Evolutionary conservation across 2,329 filamentous ascomycete species (phyloP).

Genomic region (Aaosphaeria arxii): DNA sequence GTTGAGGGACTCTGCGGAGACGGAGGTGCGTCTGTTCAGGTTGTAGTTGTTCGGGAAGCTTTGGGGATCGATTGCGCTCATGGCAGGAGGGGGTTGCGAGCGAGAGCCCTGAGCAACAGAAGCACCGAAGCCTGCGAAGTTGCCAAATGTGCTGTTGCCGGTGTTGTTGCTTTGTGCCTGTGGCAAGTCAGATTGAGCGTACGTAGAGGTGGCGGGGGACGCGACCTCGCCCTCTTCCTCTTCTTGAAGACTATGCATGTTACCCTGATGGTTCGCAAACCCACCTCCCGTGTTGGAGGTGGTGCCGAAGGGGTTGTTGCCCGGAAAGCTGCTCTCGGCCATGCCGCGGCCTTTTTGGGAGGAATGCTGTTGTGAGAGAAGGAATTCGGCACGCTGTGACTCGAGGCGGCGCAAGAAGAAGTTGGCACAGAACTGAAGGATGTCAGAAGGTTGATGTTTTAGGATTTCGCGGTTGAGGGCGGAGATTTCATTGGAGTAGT

Average conservation of each 20-base stretch:
- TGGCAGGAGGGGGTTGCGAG: conserved; percentile 43
- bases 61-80: conserved; percentile 55
- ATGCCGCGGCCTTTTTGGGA: conserved; percentile 50
- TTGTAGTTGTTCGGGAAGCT: conserved; percentile 91
- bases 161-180: conserved; percentile 38
- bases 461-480: conserved; percentile 61
- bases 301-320: conserved; percentile 71
- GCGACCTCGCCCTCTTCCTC: conserved; percentile 77
- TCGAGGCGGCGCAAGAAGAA: conserved; percentile 65
- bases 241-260: conserved; percentile 67
- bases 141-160: conserved; percentile 42
- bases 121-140: conserved; percentile 33
- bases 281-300: conserved; percentile 33
- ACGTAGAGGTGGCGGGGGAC: conserved; percentile 63
- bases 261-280: conserved; percentile 38
- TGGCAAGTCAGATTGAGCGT: conserved; percentile 41
- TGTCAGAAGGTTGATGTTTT: conserved; percentile 58
- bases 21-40: conserved; percentile 87
- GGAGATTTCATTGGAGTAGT: conserved; percentile 58
- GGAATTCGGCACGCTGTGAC: conserved; percentile 59
- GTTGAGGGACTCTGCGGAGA: conserved; percentile 94
- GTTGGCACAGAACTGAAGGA: conserved; percentile 69
- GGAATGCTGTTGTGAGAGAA: conserved; percentile 49
- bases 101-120: conserved; percentile 32
- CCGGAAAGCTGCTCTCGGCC: conserved; percentile 75